Conservation (phyloP, 106 monocot genomes). For the Dendrobium nobile region DNA sequence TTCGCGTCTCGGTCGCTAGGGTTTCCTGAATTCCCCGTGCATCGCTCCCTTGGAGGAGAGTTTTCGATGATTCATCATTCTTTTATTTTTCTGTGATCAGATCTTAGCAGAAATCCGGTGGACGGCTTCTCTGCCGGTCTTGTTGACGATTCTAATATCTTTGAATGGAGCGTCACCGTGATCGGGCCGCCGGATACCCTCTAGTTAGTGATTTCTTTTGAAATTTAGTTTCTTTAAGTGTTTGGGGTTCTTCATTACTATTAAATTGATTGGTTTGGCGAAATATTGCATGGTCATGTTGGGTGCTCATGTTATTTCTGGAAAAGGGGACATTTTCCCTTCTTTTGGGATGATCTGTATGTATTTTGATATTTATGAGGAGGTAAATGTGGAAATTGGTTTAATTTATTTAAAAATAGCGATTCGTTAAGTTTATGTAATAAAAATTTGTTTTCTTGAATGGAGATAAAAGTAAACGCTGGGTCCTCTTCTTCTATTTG, state of each 20-base stretch:
- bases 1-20: constrained; percentile 4
- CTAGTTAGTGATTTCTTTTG: constrained; percentile 31
- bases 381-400: not conserved
- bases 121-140: constrained; percentile 81
- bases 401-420: not conserved
- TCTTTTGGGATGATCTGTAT: not conserved
- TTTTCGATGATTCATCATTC: not conserved
- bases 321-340: not conserved
- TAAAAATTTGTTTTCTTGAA: not conserved
- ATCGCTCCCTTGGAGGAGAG: not conserved
- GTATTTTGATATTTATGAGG: not conserved
- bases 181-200: constrained; percentile 74
- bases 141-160: constrained; percentile 61
- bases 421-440: not conserved
- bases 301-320: not conserved
- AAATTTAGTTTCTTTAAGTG: not conserved
- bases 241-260: not conserved
- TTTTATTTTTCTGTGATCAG: constrained; percentile 16
- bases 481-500: not conserved
- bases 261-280: constrained; percentile 1
- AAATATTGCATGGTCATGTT: not conserved
- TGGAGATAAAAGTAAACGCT: not conserved
- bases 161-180: constrained; percentile 74
- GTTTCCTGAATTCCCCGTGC: not conserved
- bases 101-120: constrained; percentile 55